These are phyloP conservation scores for Malus asiatica DNA, from an alignment of 306 rosid species.

Conservation along the genomic window DNA sequence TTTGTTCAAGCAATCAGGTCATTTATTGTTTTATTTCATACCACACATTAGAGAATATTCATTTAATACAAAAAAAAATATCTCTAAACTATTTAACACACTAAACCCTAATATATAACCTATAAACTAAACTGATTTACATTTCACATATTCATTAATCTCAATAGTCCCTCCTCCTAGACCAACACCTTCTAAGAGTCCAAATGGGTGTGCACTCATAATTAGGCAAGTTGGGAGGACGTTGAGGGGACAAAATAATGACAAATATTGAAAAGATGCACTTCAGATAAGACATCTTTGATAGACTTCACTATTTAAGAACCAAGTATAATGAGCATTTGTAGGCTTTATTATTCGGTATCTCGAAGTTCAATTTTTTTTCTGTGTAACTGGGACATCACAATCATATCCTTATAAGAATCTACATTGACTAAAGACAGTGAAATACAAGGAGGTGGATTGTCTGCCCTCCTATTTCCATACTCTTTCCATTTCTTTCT, in stretches of 20 bases:
- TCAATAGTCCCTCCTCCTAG: neutral
- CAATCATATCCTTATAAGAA: conserved; percentile 8
- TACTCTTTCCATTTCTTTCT: too few relatives aligned
- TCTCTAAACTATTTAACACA: too few relatives aligned
- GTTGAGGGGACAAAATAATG: conserved; percentile 6
- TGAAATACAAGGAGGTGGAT: conserved; percentile 1
- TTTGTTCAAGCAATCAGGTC: too few relatives aligned
- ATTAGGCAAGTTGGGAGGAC: neutral
- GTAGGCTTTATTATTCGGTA: neutral
- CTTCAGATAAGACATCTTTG: neutral
- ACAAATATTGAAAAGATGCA: neutral
- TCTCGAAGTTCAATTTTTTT: neutral
- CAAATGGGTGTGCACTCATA: neutral
- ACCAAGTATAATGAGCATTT: neutral
- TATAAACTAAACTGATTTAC: neutral
- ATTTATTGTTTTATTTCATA: neutral
- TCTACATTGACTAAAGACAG: conserved; percentile 8
- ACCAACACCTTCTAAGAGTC: neutral
- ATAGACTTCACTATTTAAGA: neutral
- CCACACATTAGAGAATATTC: neutral
- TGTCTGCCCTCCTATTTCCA: too few relatives aligned
- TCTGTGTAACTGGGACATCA: conserved; percentile 27
- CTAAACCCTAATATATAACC: neutral
- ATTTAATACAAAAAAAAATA: too few relatives aligned
- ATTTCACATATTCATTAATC: neutral